phyloP scores from a whole-genome alignment of 2,329 filamentous ascomycete genomes.

The Ophiostoma perfectum region DNA sequence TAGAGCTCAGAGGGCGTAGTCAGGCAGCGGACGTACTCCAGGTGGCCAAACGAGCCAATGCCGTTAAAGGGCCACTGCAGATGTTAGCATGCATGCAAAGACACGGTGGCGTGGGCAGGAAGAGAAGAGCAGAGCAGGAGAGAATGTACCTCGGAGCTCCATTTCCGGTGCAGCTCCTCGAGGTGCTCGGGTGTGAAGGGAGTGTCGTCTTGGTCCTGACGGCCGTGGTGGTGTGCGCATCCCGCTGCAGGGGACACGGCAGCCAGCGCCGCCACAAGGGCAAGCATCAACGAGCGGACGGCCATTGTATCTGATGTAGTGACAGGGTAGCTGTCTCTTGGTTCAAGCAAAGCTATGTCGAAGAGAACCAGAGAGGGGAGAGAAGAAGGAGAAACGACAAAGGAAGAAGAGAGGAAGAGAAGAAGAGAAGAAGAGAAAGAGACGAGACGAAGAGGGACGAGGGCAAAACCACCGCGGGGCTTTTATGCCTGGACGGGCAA shows the following conservation, averaged over 20 bases:
- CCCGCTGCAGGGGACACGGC: constrained; percentile 19
- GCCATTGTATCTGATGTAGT: constrained; percentile 14
- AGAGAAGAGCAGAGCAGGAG: background rate
- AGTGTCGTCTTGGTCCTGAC: constrained; percentile 35
- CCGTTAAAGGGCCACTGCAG: constrained; percentile 60
- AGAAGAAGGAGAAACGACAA: constrained; percentile 7
- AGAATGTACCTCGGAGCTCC: constrained; percentile 50
- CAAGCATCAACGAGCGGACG: constrained; percentile 20
- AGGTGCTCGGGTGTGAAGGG: constrained; percentile 48
- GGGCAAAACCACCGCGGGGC: constrained; percentile 8
- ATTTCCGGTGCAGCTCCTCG: constrained; percentile 51
- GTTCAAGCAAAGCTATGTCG: background rate
- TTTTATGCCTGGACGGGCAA: background rate
- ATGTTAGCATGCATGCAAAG: background rate
- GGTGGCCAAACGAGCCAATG: constrained; percentile 69
- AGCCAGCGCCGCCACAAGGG: constrained; percentile 21
- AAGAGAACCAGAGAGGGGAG: background rate
- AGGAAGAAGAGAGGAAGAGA: background rate
- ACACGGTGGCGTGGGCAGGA: background rate
- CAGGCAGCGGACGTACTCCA: constrained; percentile 63
- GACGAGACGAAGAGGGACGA: background rate
- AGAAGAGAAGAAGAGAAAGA: background rate
- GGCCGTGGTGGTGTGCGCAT: constrained; percentile 28
- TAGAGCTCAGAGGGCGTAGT: constrained; percentile 58
- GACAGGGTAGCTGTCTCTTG: too few species aligned